These are phyloP conservation scores for Pleoardoris graminearum DNA, from an alignment of 2,329 filamentous ascomycete genomes.

Conservation along the genomic window DNA sequence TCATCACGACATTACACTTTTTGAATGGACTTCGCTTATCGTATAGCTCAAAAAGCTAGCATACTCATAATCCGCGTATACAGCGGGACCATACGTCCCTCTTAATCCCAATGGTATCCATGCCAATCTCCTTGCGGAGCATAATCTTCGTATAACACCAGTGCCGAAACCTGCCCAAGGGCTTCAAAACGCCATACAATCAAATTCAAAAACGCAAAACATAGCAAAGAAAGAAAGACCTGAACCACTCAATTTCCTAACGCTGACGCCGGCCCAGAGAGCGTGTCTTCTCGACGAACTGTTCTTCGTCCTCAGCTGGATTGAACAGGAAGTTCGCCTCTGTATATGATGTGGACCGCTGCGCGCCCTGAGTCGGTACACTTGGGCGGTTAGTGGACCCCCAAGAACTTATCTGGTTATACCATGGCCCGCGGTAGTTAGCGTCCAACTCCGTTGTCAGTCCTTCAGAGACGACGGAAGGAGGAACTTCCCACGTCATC, in stretches of 20 bases:
- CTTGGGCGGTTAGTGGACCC: background rate
- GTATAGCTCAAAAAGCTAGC: background rate
- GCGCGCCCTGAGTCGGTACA: background rate
- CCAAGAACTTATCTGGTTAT: constrained; percentile 19
- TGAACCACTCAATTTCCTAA: background rate
- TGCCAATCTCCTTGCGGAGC: constrained; percentile 9
- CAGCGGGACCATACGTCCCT: background rate
- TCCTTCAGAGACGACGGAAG: constrained; percentile 23
- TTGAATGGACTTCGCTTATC: background rate
- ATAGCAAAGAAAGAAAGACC: background rate
- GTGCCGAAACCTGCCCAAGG: background rate
- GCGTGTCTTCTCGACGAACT: constrained; percentile 27
- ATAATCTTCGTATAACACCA: background rate
- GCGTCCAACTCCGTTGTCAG: constrained; percentile 27
- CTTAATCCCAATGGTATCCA: constrained; percentile 7
- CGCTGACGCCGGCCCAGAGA: constrained; percentile 10
- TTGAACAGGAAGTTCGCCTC: constrained; percentile 35
- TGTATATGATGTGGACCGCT: constrained; percentile 15
- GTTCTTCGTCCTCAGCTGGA: constrained; percentile 28
- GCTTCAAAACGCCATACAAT: background rate
- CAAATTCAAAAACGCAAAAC: background rate
- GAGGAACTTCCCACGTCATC: constrained; percentile 24
- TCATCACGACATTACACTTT: background rate
- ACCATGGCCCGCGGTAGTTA: constrained; percentile 23
- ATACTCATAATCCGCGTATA: background rate